Conservation (phyloP, 164 flowering plant genomes). For the Brasenia schreberi region DNA sequence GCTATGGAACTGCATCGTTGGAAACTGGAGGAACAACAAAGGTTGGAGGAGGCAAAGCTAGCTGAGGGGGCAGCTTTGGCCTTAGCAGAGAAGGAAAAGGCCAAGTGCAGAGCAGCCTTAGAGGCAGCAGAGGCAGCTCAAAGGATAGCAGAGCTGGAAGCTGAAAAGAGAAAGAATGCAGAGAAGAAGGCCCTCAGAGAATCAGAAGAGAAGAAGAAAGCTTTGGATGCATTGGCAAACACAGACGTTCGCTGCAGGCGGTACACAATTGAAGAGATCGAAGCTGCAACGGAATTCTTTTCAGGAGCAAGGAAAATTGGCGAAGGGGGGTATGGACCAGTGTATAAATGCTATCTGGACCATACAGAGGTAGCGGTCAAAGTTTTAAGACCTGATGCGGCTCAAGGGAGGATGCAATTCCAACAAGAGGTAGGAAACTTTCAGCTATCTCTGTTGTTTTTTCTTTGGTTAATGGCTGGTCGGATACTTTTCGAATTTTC, state of each 20-base stretch:
- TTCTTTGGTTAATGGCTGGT: not conserved
- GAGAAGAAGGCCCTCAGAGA: constrained; percentile 55
- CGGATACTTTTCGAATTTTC: too few species aligned
- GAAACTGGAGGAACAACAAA: constrained; percentile 71
- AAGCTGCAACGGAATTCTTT: constrained; percentile 47
- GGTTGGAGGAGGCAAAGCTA: constrained; percentile 42
- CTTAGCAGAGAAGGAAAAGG: constrained; percentile 51
- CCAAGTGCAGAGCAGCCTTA: constrained; percentile 52
- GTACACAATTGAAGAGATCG: constrained; percentile 62
- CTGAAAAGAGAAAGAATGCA: constrained; percentile 49
- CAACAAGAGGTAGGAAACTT: constrained; percentile 39
- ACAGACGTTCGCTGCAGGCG: constrained; percentile 40
- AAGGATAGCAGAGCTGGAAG: constrained; percentile 58
- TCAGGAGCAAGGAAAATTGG: constrained; percentile 46
- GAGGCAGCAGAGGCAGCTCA: constrained; percentile 73
- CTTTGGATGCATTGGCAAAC: constrained; percentile 15
- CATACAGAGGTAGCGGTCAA: constrained; percentile 66
- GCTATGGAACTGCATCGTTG: constrained; percentile 74
- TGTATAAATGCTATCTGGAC: constrained; percentile 45
- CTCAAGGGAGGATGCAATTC: constrained; percentile 72
- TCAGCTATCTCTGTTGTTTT: not conserved
- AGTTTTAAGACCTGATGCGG: constrained; percentile 69
- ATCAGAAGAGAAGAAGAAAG: constrained; percentile 43
- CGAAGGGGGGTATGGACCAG: constrained; percentile 82
- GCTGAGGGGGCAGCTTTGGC: constrained; percentile 65